These are phyloP conservation scores for Clarireedia sp. DNA, from an alignment of 2,329 filamentous ascomycete species.

Conservation along the genomic window DNA sequence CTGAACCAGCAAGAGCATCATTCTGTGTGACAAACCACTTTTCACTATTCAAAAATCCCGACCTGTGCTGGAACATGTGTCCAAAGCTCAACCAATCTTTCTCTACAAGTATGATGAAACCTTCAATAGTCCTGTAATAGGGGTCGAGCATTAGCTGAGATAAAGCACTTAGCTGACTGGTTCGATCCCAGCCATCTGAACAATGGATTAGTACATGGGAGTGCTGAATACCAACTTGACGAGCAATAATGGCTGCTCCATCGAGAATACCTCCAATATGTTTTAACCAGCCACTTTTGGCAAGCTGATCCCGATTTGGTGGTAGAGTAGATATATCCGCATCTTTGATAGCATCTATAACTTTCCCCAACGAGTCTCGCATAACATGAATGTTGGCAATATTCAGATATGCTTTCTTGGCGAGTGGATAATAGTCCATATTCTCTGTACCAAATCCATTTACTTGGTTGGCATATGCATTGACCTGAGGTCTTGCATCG, in stretches of 20 bases:
- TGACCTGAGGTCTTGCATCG: constrained; percentile 87
- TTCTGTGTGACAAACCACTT: constrained; percentile 91
- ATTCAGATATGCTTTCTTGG: constrained; percentile 82
- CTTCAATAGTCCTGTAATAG: constrained; percentile 87
- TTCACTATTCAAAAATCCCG: constrained; percentile 78
- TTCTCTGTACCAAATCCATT: constrained; percentile 92
- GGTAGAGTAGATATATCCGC: constrained; percentile 78
- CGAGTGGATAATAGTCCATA: constrained; percentile 93
- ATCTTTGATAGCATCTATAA: constrained; percentile 86
- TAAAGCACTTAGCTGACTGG: constrained; percentile 85
- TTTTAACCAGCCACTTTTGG: constrained; percentile 82
- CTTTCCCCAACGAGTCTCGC: constrained; percentile 79
- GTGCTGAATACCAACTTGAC: constrained; percentile 83
- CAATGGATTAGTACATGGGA: constrained; percentile 96
- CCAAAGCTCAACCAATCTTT: constrained; percentile 98
- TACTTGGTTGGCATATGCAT: constrained; percentile 90
- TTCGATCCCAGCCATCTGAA: constrained; percentile 97
- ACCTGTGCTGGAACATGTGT: constrained; percentile 93
- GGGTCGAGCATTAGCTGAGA: constrained; percentile 92
- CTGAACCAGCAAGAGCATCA: constrained; percentile 61
- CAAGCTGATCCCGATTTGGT: constrained; percentile 72
- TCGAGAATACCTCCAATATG: constrained; percentile 81
- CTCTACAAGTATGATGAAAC: constrained; percentile 88
- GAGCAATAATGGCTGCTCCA: constrained; percentile 74
- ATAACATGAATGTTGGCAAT: constrained; percentile 99